Base-by-base conservation (phyloP, 2,329 filamentous ascomycete genomes). In the Triangularia verruculosa region DNA sequence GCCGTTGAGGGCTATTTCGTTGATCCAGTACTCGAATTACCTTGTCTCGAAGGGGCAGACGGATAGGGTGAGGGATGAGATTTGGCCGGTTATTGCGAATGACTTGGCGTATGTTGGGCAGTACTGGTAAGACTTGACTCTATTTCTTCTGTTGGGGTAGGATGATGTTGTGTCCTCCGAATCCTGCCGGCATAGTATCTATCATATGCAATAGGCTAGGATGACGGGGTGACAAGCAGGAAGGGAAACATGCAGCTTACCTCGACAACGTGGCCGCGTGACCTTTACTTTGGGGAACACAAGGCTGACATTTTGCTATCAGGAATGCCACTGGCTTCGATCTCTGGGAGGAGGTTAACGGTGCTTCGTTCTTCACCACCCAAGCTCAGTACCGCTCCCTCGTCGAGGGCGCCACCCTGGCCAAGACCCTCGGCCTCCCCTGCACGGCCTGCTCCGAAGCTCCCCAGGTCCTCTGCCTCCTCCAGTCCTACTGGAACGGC, bases 361-460 rank as follows among this genome's bases (percentile, higher is more conserved):
- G 90, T 27, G 87, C 85, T 11, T 92, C 89, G 1, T 94, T 93
- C 79, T 95, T 94, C 77, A 94, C 91, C 1, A 78, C 87, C n/a
- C 85, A 87, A 2, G 83, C 84, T 32, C 86, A 90, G 66, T 86
- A 93, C 73, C 86, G 90, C 69, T 62, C 69, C 8, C 68, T 76
- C 8, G 67, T 74, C 25, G 78, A 83, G 70, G 85, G 86, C 11
- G 79, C 76, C 52, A 73, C 76, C 6, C 79, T 88, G n/a, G 83
- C 85, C 2, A 72, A 71, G 8, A 74, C 77, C 20, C 76, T 87
- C 8, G 80, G 80, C 25, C 75, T 80, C 28, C 76, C 77, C 8
- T 86, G 82, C 69, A 72, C 76, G 1, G 79, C 78, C 30, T 87
- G 83, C 70, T 78, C 78, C 47, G 78, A 82, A 22, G 88, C 89